Conservation (phyloP, 805 yeast species). For the Sungouiozyma ichnusensis region DNA sequence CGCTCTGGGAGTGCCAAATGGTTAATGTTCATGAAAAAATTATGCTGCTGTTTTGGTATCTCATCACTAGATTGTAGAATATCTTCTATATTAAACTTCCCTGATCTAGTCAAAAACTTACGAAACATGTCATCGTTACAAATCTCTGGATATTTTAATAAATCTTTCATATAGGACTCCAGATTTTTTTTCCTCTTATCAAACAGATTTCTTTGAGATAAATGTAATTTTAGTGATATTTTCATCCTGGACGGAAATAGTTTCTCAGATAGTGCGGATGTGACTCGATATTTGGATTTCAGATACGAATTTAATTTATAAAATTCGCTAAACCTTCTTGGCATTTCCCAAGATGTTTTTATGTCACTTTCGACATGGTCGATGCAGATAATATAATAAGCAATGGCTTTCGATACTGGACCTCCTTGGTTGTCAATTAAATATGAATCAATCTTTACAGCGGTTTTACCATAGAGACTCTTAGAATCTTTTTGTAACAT, state of each 20-base stretch:
- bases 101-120: slow-evolving; percentile 48
- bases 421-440: slow-evolving; percentile 38
- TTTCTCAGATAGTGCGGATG: slow-evolving; percentile 34
- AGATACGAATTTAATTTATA: slow-evolving; percentile 58
- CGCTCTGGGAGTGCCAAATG: neutral
- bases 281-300: slow-evolving; percentile 37
- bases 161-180: slow-evolving; percentile 47
- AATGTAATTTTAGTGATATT: slow-evolving; percentile 61
- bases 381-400: slow-evolving; percentile 68
- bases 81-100: slow-evolving; percentile 6
- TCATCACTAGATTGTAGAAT: neutral
- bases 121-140: slow-evolving; percentile 68
- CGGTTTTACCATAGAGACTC: slow-evolving; percentile 58
- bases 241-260: slow-evolving; percentile 38
- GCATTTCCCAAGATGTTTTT: slow-evolving; percentile 81
- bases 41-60: neutral
- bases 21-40: neutral
- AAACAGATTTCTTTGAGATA: slow-evolving; percentile 40
- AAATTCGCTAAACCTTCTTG: slow-evolving; percentile 80
- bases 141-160: slow-evolving; percentile 54
- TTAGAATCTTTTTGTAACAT: slow-evolving; percentile 76
- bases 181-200: slow-evolving; percentile 54
- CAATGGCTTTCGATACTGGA: slow-evolving; percentile 43
- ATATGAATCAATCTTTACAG: slow-evolving; percentile 38
- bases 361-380: slow-evolving; percentile 42